Base-by-base conservation (phyloP, 129 eudicot genomes). In the Chrysanthemum lavandulifolium region DNA sequence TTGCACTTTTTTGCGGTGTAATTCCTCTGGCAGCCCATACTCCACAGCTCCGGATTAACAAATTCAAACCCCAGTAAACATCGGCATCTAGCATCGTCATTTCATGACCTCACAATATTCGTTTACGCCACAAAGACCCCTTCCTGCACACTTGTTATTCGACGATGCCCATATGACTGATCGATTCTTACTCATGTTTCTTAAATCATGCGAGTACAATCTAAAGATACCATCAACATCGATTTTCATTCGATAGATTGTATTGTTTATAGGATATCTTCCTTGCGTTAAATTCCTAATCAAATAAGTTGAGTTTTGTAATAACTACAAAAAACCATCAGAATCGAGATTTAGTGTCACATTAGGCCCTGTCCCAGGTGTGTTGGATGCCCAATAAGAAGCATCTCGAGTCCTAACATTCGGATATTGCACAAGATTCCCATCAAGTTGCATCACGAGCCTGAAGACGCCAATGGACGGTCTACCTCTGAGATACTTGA, bases 381-480 rank as follows among this genome's bases (percentile, higher is more conserved):
- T 81, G 50, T 0, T 9, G 23, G 77, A 6, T 6, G 69, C 66
- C 68, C 72, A 85, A 54, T 75, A 79, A 56, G 80, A 14, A 29
- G 6, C 4, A 45, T 61, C 50, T 2, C 61, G 19, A 53, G 64
- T 13, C 5, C 51, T 64, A 3, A 69, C 23, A 49, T 59, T 68
- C n/a, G 92, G 89, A 36, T 82, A 82, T 45, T 29, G 65, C 23
- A 82, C 87, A 4, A 87, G 92, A 69, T 84, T 6, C 5, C 89
- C 88, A 60, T 87, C 89, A 0, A 0, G 8, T 77, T 84, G 86
- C 92, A 87, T 84, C 1, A 0, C 2, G 43, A 87, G 89, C 5
- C 15, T 51, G 75, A 84, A 84, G 13, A 65, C 68, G 70, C 83
- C 89, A 58, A 60, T 33, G 14, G 76, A 65, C 29, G 68, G 65